Conservation (phyloP, 441 rosid genomes). For the Populus hybrid region DNA sequence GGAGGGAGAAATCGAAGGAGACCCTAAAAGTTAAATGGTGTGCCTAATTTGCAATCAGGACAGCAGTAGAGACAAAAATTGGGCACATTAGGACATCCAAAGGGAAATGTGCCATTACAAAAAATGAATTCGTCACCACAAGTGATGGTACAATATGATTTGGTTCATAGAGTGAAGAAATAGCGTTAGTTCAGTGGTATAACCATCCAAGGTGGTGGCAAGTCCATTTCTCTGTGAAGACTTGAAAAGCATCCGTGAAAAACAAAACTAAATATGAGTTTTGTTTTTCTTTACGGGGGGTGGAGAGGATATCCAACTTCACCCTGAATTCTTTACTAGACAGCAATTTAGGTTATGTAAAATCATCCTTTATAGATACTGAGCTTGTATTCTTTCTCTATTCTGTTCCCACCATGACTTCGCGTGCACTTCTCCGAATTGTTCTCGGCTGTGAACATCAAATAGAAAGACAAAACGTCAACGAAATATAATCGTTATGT, state of each 20-base stretch:
- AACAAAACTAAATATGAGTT: conserved; percentile 27
- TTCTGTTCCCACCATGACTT: conserved; percentile 99
- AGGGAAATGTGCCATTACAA: conserved; percentile 1
- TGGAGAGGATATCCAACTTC: conserved; percentile 17
- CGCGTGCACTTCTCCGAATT: conserved; percentile 88
- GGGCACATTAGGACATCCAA: conserved; percentile 15
- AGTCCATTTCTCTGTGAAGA: conserved; percentile 1
- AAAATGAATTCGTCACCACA: conserved; percentile 1
- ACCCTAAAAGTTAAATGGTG: background rate
- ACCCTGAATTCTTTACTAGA: conserved; percentile 13
- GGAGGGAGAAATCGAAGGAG: background rate
- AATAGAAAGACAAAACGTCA: background rate
- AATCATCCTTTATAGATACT: conserved; percentile 59
- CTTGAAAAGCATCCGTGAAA: conserved; percentile 1
- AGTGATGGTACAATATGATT: conserved; percentile 7
- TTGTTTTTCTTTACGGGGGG: background rate
- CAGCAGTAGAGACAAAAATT: conserved; percentile 9
- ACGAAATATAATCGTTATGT: background rate
- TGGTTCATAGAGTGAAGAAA: conserved; percentile 10
- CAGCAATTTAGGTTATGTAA: conserved; percentile 7
- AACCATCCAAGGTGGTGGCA: conserved; percentile 1
- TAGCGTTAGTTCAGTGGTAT: background rate
- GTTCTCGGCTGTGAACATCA: conserved; percentile 64
- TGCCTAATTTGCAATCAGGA: background rate
- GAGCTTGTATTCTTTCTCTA: conserved; percentile 95